These are phyloP conservation scores for Toxoplasma gondii DNA, from an alignment of 169 alveolate genomes.

Conservation along the genomic window DNA sequence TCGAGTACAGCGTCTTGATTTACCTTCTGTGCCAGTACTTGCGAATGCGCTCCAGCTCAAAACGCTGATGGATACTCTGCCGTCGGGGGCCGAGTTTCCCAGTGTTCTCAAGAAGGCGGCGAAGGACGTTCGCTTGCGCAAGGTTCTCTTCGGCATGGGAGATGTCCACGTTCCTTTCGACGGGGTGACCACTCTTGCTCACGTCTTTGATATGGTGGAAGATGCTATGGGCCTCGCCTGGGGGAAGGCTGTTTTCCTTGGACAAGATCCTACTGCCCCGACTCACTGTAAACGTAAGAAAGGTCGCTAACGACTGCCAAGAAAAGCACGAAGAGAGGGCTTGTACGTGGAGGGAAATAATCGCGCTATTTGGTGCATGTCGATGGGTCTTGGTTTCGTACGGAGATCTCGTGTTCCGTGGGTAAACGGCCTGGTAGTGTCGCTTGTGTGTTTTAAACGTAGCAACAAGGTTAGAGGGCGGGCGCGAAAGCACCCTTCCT, in stretches of 20 bases:
- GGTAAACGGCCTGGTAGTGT: too few relatives aligned
- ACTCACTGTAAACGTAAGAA: background rate
- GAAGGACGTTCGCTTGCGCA: background rate
- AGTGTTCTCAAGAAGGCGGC: background rate
- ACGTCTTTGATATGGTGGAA: constrained; percentile 33
- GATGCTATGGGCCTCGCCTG: constrained; percentile 43
- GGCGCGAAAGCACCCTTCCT: too few relatives aligned
- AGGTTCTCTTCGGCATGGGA: constrained; percentile 13
- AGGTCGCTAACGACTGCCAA: background rate
- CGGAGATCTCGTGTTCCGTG: too few relatives aligned
- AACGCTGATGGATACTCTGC: background rate
- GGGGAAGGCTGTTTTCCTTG: constrained; percentile 33
- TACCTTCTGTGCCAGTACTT: too few relatives aligned
- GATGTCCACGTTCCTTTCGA: constrained; percentile 38
- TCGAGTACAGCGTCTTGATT: too few relatives aligned
- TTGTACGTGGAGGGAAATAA: background rate
- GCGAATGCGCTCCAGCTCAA: background rate
- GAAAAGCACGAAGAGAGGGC: background rate
- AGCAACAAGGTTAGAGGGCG: too few relatives aligned
- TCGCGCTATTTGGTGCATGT: background rate
- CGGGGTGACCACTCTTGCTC: background rate
- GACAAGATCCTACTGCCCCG: background rate
- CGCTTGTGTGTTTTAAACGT: too few relatives aligned
- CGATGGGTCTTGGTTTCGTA: too few relatives aligned
- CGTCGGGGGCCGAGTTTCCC: constrained; percentile 42